Evolutionary conservation across 2,329 filamentous ascomycete species (phyloP), one percentile per base, ranked within the genome.

Genomic region (Nothophaeocryptopus gaeumannii): DNA sequence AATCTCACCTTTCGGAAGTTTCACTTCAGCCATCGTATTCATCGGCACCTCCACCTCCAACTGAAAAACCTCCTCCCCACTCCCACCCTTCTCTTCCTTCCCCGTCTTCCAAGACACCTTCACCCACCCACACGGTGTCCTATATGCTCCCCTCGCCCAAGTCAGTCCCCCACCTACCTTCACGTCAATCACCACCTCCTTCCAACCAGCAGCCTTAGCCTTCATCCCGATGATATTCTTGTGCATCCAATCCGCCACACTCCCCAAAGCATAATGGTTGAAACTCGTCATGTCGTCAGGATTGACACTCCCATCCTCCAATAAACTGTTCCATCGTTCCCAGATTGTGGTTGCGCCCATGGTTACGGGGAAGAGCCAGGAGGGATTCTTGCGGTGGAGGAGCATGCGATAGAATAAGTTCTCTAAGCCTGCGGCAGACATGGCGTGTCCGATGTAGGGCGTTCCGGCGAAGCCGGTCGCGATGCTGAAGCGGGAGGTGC

Each of bases 401-500:
- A 80, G 66, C 74, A 79, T 78, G 12, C 66, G 65, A 56, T 79
- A 80, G 45, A 52, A 51, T 15, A 50, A 8, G 10, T 39, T 30
- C 8, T 16, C 15, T 4, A 46, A 20, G n/a, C 26, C 26, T 15
- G 32, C 26, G 26, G 38, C 20, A 2, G 41, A 45, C 16, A 50
- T 32, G 5, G 47, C 47, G 11, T 50, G 47, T 9, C 41, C 47
- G 2, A 58, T 46, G 14, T 33, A 45, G 10, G 63, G 84, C 84
- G 70, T 83, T 88, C 84, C 84, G 88, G 74, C 69, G 30, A 72
- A 72, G 0, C 70, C 69, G 3, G 68, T 72, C 0, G 61, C 57
- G 5, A 72, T 65, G 10, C 30, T 59, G 60, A 57, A 66, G 69
- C 14, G 56, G 46, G 34, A 58, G 58, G 11, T 53, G 15, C 5